phyloP scores from a whole-genome alignment of 2,329 filamentous ascomycete genomes.

The Aspergillus quadrilineatus region DNA sequence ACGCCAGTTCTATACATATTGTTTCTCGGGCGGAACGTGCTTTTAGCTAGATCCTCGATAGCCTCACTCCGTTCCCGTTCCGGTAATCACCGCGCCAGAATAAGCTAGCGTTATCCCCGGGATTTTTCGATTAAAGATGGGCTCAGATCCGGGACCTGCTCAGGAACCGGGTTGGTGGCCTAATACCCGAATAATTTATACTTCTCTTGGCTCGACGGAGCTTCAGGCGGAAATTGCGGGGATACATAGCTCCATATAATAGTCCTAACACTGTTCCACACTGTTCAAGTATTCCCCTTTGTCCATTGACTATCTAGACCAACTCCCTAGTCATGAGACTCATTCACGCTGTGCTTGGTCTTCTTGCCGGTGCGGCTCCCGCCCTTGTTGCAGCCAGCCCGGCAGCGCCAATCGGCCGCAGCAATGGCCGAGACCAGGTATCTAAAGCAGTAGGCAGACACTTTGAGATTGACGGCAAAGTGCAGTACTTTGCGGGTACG shows the following conservation, averaged over 20 bases:
- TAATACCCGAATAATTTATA: not conserved
- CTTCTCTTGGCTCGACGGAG: not conserved
- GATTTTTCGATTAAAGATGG: not conserved
- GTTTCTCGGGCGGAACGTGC: too few species aligned
- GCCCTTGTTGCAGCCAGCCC: not conserved
- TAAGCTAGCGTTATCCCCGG: not conserved
- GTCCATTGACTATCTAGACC: too few species aligned
- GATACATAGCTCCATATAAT: not conserved
- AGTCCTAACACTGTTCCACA: too few species aligned
- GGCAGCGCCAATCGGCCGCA: too few species aligned
- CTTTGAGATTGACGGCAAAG: conserved; percentile 10
- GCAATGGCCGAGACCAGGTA: not conserved
- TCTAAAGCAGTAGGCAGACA: not conserved
- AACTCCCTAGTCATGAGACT: not conserved
- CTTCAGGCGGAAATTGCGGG: not conserved
- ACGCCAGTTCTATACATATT: too few species aligned
- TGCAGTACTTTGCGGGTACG: conserved; percentile 10
- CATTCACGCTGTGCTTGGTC: not conserved
- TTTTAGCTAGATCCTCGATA: not conserved
- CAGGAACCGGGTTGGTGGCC: not conserved
- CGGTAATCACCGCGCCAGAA: not conserved
- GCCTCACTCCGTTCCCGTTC: not conserved
- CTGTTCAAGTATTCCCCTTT: too few species aligned
- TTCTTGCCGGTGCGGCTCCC: not conserved
- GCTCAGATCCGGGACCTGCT: not conserved